Evolutionary conservation across 371 early-diverging fungal species (phyloP).

Genomic region (Vavraia culicis): DNA sequence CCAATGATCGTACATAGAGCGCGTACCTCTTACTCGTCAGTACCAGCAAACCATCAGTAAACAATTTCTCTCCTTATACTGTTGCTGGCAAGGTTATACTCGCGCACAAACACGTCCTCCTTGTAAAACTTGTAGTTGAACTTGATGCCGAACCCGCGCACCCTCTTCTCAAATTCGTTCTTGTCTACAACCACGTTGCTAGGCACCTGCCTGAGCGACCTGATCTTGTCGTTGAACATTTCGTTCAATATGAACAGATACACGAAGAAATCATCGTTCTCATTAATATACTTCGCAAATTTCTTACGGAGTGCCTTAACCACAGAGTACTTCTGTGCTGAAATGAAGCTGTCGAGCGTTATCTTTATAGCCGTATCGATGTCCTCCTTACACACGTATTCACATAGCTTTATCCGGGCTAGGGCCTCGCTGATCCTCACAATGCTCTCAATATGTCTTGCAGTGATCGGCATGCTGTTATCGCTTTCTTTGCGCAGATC

Average conservation of each 20-base stretch:
- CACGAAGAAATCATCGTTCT: constrained; percentile 20
- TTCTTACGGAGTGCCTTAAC: constrained; percentile 47
- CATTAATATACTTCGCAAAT: constrained; percentile 38
- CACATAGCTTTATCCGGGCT: constrained; percentile 84
- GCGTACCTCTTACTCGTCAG: too few relatives aligned
- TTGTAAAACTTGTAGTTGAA: too few relatives aligned
- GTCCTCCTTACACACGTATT: constrained; percentile 67
- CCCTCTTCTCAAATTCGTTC: constrained; percentile 7
- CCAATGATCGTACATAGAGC: too few relatives aligned
- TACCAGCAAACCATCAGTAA: too few relatives aligned
- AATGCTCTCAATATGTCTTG: constrained; percentile 89
- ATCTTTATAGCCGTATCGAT: constrained; percentile 78
- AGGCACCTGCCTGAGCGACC: constrained; percentile 4
- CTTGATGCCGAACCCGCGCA: too few relatives aligned
- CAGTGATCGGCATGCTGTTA: constrained; percentile 85
- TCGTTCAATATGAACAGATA: constrained; percentile 29
- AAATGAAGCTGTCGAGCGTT: constrained; percentile 71
- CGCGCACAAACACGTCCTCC: too few relatives aligned
- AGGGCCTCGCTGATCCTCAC: constrained; percentile 84
- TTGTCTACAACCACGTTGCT: constrained; percentile 9
- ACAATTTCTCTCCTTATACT: too few relatives aligned
- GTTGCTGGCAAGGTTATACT: too few relatives aligned
- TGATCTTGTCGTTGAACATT: constrained; percentile 30
- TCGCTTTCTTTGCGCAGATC: constrained; percentile 66
- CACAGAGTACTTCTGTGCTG: constrained; percentile 80